These are phyloP conservation scores for Trametes sp. DNA, from an alignment of 1,284 basidiomycete genomes.

Conservation along the genomic window DNA sequence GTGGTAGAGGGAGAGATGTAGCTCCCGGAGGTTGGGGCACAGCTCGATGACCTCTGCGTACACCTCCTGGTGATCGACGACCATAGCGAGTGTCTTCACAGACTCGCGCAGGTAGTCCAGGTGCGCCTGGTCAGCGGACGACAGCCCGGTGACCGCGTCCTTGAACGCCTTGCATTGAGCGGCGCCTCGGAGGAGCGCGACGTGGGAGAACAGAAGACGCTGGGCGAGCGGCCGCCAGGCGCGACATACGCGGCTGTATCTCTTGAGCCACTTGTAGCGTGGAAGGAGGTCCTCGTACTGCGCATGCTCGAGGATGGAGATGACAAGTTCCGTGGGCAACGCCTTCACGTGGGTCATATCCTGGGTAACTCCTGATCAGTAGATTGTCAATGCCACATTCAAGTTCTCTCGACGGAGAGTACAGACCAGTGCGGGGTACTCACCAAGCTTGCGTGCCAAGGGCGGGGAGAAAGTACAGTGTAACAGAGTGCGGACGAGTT, in stretches of 20 bases:
- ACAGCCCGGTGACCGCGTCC: not conserved
- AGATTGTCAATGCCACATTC: too few species aligned
- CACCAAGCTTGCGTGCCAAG: too few species aligned
- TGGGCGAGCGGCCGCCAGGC: constrained; percentile 12
- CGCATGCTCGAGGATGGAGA: constrained; percentile 11
- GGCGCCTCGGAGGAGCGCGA: constrained; percentile 9
- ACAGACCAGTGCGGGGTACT: too few species aligned
- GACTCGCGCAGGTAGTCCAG: not conserved
- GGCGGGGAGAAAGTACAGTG: too few species aligned
- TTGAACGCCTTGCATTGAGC: constrained; percentile 14
- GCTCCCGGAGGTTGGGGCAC: constrained; percentile 12
- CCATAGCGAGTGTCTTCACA: not conserved
- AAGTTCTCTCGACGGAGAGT: too few species aligned
- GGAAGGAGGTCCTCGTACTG: constrained; percentile 17
- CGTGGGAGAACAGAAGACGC: constrained; percentile 12
- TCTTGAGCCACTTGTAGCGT: constrained; percentile 16
- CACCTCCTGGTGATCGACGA: constrained; percentile 12
- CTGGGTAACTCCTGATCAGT: too few species aligned
- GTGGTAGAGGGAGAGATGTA: constrained; percentile 9
- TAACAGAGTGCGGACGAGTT: too few species aligned
- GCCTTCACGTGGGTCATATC: not conserved
- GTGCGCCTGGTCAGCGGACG: not conserved
- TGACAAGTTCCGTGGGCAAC: constrained; percentile 1
- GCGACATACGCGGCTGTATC: constrained; percentile 14
- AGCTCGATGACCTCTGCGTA: constrained; percentile 14